Conservation (phyloP, 2,329 filamentous ascomycete species). For the Cyphellophora attinorum region DNA sequence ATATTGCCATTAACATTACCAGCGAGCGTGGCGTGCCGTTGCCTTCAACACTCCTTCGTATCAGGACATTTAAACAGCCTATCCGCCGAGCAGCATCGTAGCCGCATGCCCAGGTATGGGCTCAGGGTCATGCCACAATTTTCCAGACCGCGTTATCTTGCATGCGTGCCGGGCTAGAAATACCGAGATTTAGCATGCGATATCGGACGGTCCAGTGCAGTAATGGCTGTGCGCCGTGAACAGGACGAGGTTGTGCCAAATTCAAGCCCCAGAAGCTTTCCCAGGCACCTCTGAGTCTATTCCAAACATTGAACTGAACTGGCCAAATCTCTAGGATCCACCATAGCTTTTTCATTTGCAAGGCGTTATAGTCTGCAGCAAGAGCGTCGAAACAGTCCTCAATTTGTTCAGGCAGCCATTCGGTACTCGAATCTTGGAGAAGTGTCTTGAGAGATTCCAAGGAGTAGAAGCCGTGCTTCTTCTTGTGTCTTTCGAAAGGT, state of each 20-base stretch:
- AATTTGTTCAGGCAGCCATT: constrained; percentile 28
- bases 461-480: constrained; percentile 12
- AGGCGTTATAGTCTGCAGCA: constrained; percentile 31
- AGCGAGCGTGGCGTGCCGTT: too few relatives aligned
- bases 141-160: constrained; percentile 26
- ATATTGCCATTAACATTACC: too few relatives aligned
- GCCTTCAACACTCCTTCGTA: too few relatives aligned
- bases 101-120: too few relatives aligned
- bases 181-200: constrained; percentile 23
- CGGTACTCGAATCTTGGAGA: too few relatives aligned
- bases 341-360: constrained; percentile 28
- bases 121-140: constrained; percentile 34
- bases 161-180: constrained; percentile 24
- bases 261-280: constrained; percentile 30
- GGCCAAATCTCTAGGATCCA: constrained; percentile 37
- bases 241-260: constrained; percentile 26
- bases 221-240: constrained; percentile 27
- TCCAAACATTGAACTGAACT: constrained; percentile 28
- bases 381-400: constrained; percentile 36
- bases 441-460: constrained; percentile 8
- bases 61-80: too few relatives aligned
- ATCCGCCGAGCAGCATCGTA: too few relatives aligned
- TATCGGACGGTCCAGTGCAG: constrained; percentile 37
- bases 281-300: constrained; percentile 20
- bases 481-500: constrained; percentile 20